Evolutionary conservation across 2,329 filamentous ascomycete genomes (phyloP), one percentile per base, ranked within the genome.

Genomic region (Trichophyton equinum): DNA sequence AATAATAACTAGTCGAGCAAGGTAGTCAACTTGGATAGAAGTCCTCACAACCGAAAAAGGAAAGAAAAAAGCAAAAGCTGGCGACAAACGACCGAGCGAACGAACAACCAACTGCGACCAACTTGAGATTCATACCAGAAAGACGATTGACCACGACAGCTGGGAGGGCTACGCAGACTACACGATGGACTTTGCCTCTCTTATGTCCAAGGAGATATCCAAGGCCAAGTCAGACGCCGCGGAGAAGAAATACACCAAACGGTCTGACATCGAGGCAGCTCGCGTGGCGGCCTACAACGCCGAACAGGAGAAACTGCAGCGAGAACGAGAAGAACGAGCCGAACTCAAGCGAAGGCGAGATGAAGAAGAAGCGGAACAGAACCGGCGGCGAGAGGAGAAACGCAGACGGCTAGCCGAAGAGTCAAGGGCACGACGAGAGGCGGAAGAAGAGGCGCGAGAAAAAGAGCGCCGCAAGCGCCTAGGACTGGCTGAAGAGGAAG

Each of bases 201-300:
- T 99, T 56, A 95, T 99, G 89, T 85, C 88, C 69, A 88, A 90
- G 71, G 91, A 96, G 75, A 94, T 99, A 69, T 84, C 88, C 69
- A 95, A 94, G 74, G 81, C 86, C 67, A 89, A 89, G 73, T 76
- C 81, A 60, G 66, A 75, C 47, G 64, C 63, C 25, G 64, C 68
- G 46, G 69, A 74, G 44, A 86, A 87, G 69, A 96, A 95, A 74
- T 97, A 90, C 73, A 76, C 89, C 64, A 91, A 89, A 68, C 89
- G 91, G 66, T 85, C 87, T 66, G 92, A 99, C 66, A 73, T 90
- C 66, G 94, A 99, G 79, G 87, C 88, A 59, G 84, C 88, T 68
- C 86, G 94, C 59, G 79, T 88, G 70, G 86, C 85, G 44, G 84
- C 85, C 63, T 99, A 99, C 76, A 78, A 84, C 1, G 86, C 87